Evolutionary conservation across 208 protist species (phyloP).

Genomic region (Leishmania tropica): DNA sequence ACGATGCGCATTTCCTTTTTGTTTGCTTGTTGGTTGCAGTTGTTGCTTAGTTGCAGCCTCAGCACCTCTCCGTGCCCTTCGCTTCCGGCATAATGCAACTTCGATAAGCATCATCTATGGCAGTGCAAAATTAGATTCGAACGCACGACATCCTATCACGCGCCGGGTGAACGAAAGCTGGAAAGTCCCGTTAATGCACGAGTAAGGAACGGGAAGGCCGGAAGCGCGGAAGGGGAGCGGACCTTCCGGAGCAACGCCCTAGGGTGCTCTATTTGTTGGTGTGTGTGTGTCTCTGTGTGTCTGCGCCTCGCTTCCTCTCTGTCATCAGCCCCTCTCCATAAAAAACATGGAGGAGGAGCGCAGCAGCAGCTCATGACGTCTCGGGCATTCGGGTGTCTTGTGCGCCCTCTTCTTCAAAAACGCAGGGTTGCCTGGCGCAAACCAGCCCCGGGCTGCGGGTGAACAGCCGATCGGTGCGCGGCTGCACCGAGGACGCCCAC

Average conservation of each 20-base stretch:
- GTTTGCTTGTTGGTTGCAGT: background rate
- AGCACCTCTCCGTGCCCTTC: too few species aligned
- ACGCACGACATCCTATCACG: too few species aligned
- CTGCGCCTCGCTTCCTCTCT: background rate
- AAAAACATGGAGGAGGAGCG: too few species aligned
- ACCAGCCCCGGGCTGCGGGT: conserved; percentile 17
- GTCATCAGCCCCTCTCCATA: too few species aligned
- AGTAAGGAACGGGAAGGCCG: too few species aligned
- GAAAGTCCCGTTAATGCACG: background rate
- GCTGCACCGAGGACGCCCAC: background rate
- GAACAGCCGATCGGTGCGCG: background rate
- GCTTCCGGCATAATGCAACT: background rate
- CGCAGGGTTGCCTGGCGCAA: conserved; percentile 42
- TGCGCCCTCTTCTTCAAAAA: conserved; percentile 25
- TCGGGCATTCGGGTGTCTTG: background rate
- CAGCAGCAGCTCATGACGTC: too few species aligned
- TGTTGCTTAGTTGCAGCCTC: background rate
- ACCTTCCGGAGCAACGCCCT: too few species aligned
- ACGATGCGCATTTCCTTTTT: background rate
- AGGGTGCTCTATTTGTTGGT: too few species aligned
- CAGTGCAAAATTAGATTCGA: background rate
- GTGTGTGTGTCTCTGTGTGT: too few species aligned
- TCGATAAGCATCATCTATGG: background rate
- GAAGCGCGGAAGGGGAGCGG: background rate
- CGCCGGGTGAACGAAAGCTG: too few species aligned